Base-by-base conservation (phyloP, 2,329 filamentous ascomycete genomes). In the Zymoseptoria ardabiliae region DNA sequence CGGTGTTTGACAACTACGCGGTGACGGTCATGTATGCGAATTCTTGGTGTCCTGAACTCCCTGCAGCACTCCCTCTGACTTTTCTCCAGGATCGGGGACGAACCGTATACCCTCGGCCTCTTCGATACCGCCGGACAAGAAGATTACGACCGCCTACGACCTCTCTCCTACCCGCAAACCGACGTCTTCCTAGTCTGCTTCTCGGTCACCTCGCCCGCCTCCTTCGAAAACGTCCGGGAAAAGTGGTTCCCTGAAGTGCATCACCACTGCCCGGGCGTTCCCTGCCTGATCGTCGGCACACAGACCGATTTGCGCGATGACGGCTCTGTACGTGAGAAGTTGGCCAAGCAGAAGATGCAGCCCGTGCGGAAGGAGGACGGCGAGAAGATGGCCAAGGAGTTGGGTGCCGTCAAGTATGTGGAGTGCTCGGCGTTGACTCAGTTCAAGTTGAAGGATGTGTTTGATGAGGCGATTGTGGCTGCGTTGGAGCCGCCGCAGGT, bases 71-170 rank as follows among this genome's bases (percentile, higher is more conserved):
- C 13, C 28, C 49, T 28, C 61, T 63, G 56, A 69, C 58, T 51
- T 61, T 55, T 65, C 49, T 60, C 57, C 73, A 99, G 94, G 94
- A 97, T 99, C 75, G 94, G 94, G 66, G 94, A 97, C 75, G 94
- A 99, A 78, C 94, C 94, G 61, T 97, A 97, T 76, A 99, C 94
- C 17, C 83, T 99, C 53, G 94, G 94, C 60, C 84, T 99, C 25
- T 99, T 97, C 74, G 94, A 99, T 86, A 99, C 94, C 45, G 94
- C 94, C 63, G 94, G 94, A 76, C 94, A 99, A 81, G 94, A 99
- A 83, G 93, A 99, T 86, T 97, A 97, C 79, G 94, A 99, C 77
- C 89, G 94, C 70, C 86, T 99, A 65, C 90, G 94, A 72, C 94
- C 94, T 53, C 85, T 97, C 62, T 97, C 94, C 64, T 99, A 99